Evolutionary conservation across 306 rosid genomes (phyloP).

Genomic region (Cyclanthera cordifolia): DNA sequence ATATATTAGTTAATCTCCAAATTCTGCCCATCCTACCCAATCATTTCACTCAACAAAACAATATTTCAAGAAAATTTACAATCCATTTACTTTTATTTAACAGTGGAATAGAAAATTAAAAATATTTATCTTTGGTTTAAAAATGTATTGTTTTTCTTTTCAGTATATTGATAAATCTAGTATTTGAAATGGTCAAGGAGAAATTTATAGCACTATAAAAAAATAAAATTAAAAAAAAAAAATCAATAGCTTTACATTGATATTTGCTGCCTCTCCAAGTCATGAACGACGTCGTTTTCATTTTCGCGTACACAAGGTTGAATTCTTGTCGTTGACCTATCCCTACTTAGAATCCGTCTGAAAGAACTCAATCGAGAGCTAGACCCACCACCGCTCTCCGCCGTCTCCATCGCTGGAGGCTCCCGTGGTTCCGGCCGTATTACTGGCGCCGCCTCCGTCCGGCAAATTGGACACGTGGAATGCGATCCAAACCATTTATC

Average conservation of each 20-base stretch:
- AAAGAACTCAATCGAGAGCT: constrained; percentile 19
- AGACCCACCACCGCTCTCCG: background rate
- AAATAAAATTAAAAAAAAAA: too few species aligned
- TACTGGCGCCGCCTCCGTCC: constrained; percentile 17
- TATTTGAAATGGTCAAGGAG: background rate
- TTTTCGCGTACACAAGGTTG: background rate
- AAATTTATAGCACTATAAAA: background rate
- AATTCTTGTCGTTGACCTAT: constrained; percentile 13
- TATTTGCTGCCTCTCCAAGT: constrained; percentile 8
- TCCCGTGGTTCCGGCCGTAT: background rate
- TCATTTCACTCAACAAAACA: too few species aligned
- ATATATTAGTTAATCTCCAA: too few species aligned
- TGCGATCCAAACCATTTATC: constrained; percentile 38
- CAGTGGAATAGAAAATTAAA: too few species aligned
- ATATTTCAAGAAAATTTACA: too few species aligned
- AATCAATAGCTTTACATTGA: background rate
- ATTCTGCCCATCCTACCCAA: too few species aligned
- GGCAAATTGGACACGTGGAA: constrained; percentile 32
- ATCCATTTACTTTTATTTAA: too few species aligned
- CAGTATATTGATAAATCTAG: background rate
- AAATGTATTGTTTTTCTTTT: background rate
- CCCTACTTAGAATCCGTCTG: constrained; percentile 16
- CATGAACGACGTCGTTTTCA: constrained; percentile 2
- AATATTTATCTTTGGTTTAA: background rate
- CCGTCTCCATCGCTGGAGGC: constrained; percentile 12